Evolutionary conservation across 352 stramenopile species (phyloP).

Genomic region (Globisporangium echinulatum): DNA sequence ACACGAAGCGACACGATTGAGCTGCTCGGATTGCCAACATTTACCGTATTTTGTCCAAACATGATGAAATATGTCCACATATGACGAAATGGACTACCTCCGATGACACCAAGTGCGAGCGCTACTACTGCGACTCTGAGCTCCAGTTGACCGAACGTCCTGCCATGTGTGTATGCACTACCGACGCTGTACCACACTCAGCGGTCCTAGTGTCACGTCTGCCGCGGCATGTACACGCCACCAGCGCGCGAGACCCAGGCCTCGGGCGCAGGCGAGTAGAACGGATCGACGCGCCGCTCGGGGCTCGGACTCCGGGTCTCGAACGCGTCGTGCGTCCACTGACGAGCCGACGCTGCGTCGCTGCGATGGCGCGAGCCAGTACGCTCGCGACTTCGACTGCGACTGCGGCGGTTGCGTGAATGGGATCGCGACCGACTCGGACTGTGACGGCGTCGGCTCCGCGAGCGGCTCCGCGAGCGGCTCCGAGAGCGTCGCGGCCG

Average conservation of each 20-base stretch:
- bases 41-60: too few species aligned
- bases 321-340: constrained; percentile 73
- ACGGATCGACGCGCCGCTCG: constrained; percentile 42
- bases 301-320: constrained; percentile 72
- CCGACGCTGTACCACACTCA: too few species aligned
- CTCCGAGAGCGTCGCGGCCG: constrained; percentile 1
- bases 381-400: constrained; percentile 12
- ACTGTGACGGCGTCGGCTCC: not conserved
- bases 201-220: constrained; percentile 1
- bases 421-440: constrained; percentile 1
- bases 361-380: constrained; percentile 10
- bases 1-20: too few species aligned
- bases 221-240: constrained; percentile 68
- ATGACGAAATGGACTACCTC: too few species aligned
- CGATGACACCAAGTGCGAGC: too few species aligned
- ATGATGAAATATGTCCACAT: too few species aligned
- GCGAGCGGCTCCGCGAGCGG: constrained; percentile 12
- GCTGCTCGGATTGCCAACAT: too few species aligned
- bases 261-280: constrained; percentile 64
- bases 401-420: constrained; percentile 11
- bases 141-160: too few species aligned
- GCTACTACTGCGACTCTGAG: too few species aligned
- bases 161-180: too few species aligned
- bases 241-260: constrained; percentile 71
- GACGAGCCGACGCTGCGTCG: constrained; percentile 24